These are phyloP conservation scores for Fusarium cicatricum DNA, from an alignment of 2,329 filamentous ascomycete genomes.

Conservation along the genomic window DNA sequence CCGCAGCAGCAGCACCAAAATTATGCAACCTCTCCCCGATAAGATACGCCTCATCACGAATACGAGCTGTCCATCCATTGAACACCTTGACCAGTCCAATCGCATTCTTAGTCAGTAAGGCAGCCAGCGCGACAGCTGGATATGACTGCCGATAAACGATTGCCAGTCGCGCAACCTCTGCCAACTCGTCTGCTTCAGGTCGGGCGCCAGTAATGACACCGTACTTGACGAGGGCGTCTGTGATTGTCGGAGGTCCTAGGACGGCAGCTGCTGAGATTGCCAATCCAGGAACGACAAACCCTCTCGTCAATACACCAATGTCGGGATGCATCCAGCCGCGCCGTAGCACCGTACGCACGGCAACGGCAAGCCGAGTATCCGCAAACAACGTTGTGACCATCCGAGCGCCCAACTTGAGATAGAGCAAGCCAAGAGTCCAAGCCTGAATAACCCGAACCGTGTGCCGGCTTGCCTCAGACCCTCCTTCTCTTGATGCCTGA, in stretches of 20 bases:
- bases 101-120: conserved; percentile 52
- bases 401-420: conserved; percentile 80
- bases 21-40: conserved; percentile 96
- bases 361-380: conserved; percentile 74
- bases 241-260: conserved; percentile 68
- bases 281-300: conserved; percentile 81
- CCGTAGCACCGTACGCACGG: conserved; percentile 76
- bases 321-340: conserved; percentile 84
- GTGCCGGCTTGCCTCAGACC: conserved; percentile 56
- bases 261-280: conserved; percentile 71
- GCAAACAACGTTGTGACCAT: conserved; percentile 73
- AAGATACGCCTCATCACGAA: conserved; percentile 94
- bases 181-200: conserved; percentile 34
- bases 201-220: conserved; percentile 28
- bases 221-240: conserved; percentile 47
- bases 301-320: conserved; percentile 79
- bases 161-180: conserved; percentile 42
- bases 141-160: conserved; percentile 71
- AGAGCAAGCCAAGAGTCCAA: conserved; percentile 92
- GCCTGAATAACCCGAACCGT: conserved; percentile 89
- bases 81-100: conserved; percentile 68
- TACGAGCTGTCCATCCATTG: conserved; percentile 78
- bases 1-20: conserved; percentile 67
- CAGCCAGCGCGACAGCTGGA: conserved; percentile 66
- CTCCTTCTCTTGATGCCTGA: conserved; percentile 39